Conservation (phyloP, 176 grass and related monocot species). For the bread wheat (Triticum aestivum) region IWGSC_CS_RefSeq_v2.1 NC_057809.1:513310725-513311224, state of each 20-base stretch:
- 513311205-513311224: slow-evolving; percentile 48
- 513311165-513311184: slow-evolving; percentile 39
- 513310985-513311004: slow-evolving; percentile 26
- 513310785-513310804: slow-evolving; percentile 22
- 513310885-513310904: not conserved
- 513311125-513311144: slow-evolving; percentile 15
- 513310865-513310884: slow-evolving; percentile 53
- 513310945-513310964: slow-evolving; percentile 43
- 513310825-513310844: slow-evolving; percentile 53
- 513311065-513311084: too few species aligned
- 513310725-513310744: not conserved
- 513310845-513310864: slow-evolving; percentile 36
- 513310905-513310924: not conserved
- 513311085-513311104: not conserved
- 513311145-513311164: slow-evolving; percentile 35
- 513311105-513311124: slow-evolving; percentile 45
- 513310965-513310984: slow-evolving; percentile 23
- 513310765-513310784: slow-evolving; percentile 57
- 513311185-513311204: slow-evolving; percentile 42
- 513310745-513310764: not conserved
- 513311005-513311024: slow-evolving; percentile 52
- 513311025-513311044: slow-evolving; percentile 36
- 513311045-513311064: slow-evolving; percentile 36
- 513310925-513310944: slow-evolving; percentile 18
- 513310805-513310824: slow-evolving; percentile 27